Conservation (phyloP, 495 filamentous ascomycete species). For the Endocarpon pusillum region DNA sequence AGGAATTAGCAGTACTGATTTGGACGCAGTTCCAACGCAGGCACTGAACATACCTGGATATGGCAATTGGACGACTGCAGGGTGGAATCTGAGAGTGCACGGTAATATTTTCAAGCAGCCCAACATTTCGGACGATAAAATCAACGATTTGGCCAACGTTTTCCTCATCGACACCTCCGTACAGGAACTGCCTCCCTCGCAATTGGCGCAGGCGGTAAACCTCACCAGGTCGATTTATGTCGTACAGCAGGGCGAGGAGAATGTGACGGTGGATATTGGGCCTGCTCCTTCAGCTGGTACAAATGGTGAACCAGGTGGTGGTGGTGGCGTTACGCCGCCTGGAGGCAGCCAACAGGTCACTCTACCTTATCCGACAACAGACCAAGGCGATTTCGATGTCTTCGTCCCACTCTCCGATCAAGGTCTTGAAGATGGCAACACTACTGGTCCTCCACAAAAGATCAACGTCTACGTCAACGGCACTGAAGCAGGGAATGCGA, state of each 20-base stretch:
- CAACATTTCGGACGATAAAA: constrained; percentile 38
- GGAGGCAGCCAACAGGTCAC: constrained; percentile 40
- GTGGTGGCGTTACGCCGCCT: constrained; percentile 30
- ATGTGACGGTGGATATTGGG: constrained; percentile 45
- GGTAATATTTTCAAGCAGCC: constrained; percentile 69
- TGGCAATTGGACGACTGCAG: constrained; percentile 58
- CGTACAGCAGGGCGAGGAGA: constrained; percentile 45
- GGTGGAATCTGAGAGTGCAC: constrained; percentile 61
- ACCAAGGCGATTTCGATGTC: constrained; percentile 50
- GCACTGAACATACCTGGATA: constrained; percentile 63
- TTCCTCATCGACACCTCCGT: constrained; percentile 51
- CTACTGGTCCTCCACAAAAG: constrained; percentile 40
- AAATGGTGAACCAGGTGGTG: constrained; percentile 33
- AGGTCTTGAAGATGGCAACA: constrained; percentile 40
- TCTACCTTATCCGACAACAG: constrained; percentile 39
- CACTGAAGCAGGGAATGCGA: constrained; percentile 49
- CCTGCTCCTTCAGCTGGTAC: constrained; percentile 31
- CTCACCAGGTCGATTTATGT: constrained; percentile 54
- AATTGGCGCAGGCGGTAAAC: constrained; percentile 53
- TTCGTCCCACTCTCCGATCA: constrained; percentile 40
- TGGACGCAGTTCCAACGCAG: constrained; percentile 45
- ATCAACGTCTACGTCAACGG: constrained; percentile 49
- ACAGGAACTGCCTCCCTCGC: constrained; percentile 34
- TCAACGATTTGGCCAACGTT: constrained; percentile 49
- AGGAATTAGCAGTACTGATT: constrained; percentile 35